Evolutionary conservation across 192 early-diverging fungal genomes (phyloP), one percentile per base, ranked within the genome.

Genomic region (Podochytrium sp.): DNA sequence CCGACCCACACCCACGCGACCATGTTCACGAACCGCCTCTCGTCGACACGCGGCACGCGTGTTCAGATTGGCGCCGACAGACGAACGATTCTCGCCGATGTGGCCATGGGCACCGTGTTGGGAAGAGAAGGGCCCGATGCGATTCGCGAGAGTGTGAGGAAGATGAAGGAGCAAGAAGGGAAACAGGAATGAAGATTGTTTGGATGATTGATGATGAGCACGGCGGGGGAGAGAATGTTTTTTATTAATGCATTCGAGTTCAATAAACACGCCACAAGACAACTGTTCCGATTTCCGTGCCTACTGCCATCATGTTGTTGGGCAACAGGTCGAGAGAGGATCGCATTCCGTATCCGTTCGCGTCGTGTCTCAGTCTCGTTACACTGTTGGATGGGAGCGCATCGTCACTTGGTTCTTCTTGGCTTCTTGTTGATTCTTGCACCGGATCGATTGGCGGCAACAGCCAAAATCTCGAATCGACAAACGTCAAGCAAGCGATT

Each of bases 221-320:
- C n/a, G n/a, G n/a, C n/a, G n/a, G n/a, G n/a, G n/a, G n/a, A n/a
- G n/a, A n/a, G n/a, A n/a, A n/a, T n/a, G n/a, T n/a, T n/a, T n/a
- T n/a, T n/a, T n/a, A n/a, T n/a, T n/a, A n/a, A 49, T 49, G 47
- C 6, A 27, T 7, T 30, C 6, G 38, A 1, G 1, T 20, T 69
- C 50, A 69, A 53, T 69, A 69, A 16, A 69, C 33, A 18, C 35
- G 32, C 66, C 66, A 69, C 4, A 69, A 35, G 3, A 69, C 66
- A 37, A 51, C 10, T 51, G 50, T 20, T 5, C 66, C 66, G 37
- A 55, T 51, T 25, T 51, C 47, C 25, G 66, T 69, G 4, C 66
- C 66, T 10, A 69, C 66, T 12, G 66, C 66, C 47, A 69, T n/a
- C 66, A 69, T 69, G 29, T 69, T 69, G 4, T 35, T 34, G 3